Base-by-base conservation (phyloP, 345 rosid species). In the Bruguiera sexangula region DNA sequence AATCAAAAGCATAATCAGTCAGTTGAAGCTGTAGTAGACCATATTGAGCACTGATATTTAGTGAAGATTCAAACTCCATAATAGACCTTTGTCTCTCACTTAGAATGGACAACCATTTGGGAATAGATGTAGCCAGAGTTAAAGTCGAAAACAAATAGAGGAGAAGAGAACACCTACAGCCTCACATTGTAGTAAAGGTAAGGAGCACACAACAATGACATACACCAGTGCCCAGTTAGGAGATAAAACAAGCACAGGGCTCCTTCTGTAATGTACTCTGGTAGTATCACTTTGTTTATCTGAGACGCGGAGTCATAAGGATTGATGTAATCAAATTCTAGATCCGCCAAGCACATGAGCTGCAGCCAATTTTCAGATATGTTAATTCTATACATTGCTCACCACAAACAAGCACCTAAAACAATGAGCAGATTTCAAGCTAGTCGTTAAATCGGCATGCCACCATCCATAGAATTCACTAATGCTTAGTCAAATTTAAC, bases 271-370 rank as follows among this genome's bases (percentile, higher is more conserved):
- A 80, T 76, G 43, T 73, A 80, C 76, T 80, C 83, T 1, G 83
- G 83, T 62, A 80, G 63, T 69, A 80, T 70, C 70, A 67, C 73
- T 70, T 70, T 76, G 60, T 80, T 80, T 70, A 80, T 76, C 68
- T 73, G 63, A 2, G 78, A 76, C 2, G 83, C 73, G 21, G 80
- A 80, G 72, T 80, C 83, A 56, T 76, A 80, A 10, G 81, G 83
- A 63, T 80, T 80, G 61, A 80, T 74, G 69, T 80, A 80, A 74
- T 80, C 83, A 36, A 80, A 80, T 73, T 80, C 83, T 59, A 80
- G 70, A 67, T 80, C 83, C 8, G 83, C 83, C 70, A 80, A 65
- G 73, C 81, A 70, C 83, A 80, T 80, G n/a, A 80, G 80, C 83
- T 80, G 83, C 78, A 75, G 34, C 7, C 62, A 65, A 13, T 19